These are phyloP conservation scores for Pyrenochaeta sp. DNA, from an alignment of 2,329 filamentous ascomycete genomes.

Conservation along the genomic window DNA sequence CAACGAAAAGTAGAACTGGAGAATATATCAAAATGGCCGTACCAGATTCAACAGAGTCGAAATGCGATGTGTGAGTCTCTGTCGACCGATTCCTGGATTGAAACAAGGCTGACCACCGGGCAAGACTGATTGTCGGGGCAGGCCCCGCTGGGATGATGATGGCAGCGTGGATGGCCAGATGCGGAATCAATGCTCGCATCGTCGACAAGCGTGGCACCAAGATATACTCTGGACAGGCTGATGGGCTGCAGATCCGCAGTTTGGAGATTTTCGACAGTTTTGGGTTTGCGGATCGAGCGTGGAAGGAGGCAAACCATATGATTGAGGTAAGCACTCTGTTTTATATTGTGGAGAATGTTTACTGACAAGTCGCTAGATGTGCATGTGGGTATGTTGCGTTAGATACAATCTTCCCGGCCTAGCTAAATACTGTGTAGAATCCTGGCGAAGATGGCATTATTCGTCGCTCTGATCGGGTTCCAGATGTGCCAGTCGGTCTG, in stretches of 20 bases:
- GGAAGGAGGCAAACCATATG: constrained; percentile 73
- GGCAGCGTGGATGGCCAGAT: constrained; percentile 51
- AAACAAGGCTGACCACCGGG: constrained; percentile 1
- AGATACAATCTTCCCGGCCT: background rate
- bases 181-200: constrained; percentile 50
- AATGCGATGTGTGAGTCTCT: constrained; percentile 47
- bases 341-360: background rate
- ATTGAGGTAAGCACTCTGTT: constrained; percentile 63
- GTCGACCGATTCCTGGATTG: no score
- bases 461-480: constrained; percentile 65
- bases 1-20: no score
- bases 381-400: constrained; percentile 45
- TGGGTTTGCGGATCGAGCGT: constrained; percentile 68
- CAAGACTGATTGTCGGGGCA: constrained; percentile 49
- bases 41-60: constrained; percentile 31
- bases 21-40: constrained; percentile 35
- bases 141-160: constrained; percentile 52
- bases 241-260: constrained; percentile 52
- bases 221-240: constrained; percentile 51
- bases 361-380: constrained; percentile 33
- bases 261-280: constrained; percentile 66
- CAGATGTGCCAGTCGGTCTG: constrained; percentile 68
- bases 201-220: constrained; percentile 53
- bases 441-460: constrained; percentile 66
- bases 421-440: constrained; percentile 53